Evolutionary conservation across 1,284 basidiomycete species (phyloP), one percentile per base, ranked within the genome.

Genomic region (Trametes polyzona): DNA sequence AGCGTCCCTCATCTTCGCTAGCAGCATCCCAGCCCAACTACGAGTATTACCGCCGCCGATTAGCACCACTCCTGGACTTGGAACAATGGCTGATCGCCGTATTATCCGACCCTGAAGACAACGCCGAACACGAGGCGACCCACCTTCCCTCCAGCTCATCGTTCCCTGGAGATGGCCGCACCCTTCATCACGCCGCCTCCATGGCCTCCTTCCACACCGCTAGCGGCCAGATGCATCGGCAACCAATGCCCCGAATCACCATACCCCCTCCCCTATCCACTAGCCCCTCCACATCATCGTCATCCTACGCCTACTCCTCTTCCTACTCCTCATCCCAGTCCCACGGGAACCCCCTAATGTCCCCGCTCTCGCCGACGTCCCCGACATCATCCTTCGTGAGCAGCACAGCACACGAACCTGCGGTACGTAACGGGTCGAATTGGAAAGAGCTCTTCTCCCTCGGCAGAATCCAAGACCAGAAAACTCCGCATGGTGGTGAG

Each of bases 401-500:
- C 48, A 52, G 52, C 32, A 51, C 29, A 24, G 52, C 55, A 41
- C 47, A 55, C 47, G 74, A 92, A 71, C 78, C 87, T 41, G 75
- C 82, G 4, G 81, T 92, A 27, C 85, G 84, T 47, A 79, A 82
- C 44, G 82, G 82, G 16, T 79, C 74, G 32, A 87, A 88, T 61
- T 92, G 90, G 90, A 89, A 89, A 73, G 85, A 86, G 70, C 75
- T 81, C 0, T 84, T 92, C 63, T 74, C 81, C 29, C 74, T 89
- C 24, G 80, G 81, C n/a, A 81, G 72, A 63, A 79, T 82, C 43
- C 83, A 82, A 72, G 87, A 82, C 67, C 83, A 84, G 7, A 86
- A 86, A 76, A 84, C 79, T 61, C 79, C 81, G 29, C 82, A 86
- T 67, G 80, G 83, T 21, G 85, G 84, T 50, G 87, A 89, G 71